These are phyloP conservation scores for Fragaria ananassa DNA, from an alignment of 306 rosid species.

Conservation along the genomic window DNA sequence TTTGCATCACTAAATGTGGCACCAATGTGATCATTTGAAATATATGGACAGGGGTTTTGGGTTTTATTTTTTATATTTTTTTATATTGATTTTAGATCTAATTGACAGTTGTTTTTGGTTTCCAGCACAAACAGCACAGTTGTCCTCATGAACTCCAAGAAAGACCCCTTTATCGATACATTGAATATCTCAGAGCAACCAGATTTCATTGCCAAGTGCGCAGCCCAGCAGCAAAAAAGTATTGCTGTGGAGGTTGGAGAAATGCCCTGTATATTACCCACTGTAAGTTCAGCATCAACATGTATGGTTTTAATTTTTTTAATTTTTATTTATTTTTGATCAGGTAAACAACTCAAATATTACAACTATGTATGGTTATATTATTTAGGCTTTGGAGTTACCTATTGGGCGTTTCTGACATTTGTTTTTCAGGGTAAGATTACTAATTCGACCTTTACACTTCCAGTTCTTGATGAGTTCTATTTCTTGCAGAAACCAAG, in stretches of 20 bases:
- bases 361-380: not conserved
- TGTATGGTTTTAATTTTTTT: not conserved
- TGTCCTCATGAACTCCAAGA: constrained; percentile 28
- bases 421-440: constrained; percentile 40
- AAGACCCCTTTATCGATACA: constrained; percentile 62
- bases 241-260: not conserved
- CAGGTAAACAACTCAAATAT: not conserved
- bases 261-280: constrained; percentile 33
- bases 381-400: constrained; percentile 3
- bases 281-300: constrained; percentile 48
- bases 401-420: not conserved
- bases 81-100: not conserved
- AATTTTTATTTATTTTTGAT: not conserved
- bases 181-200: constrained; percentile 38
- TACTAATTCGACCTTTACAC: constrained; percentile 5
- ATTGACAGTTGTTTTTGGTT: not conserved
- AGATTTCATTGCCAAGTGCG: not conserved
- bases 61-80: not conserved
- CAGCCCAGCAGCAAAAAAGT: not conserved
- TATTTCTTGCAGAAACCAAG: not conserved
- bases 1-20: not conserved
- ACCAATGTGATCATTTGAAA: not conserved
- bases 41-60: not conserved
- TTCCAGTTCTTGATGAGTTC: not conserved
- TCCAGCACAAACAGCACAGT: not conserved